Conservation (phyloP, 2,329 filamentous ascomycete species). For the Pezicula radicicola region DNA sequence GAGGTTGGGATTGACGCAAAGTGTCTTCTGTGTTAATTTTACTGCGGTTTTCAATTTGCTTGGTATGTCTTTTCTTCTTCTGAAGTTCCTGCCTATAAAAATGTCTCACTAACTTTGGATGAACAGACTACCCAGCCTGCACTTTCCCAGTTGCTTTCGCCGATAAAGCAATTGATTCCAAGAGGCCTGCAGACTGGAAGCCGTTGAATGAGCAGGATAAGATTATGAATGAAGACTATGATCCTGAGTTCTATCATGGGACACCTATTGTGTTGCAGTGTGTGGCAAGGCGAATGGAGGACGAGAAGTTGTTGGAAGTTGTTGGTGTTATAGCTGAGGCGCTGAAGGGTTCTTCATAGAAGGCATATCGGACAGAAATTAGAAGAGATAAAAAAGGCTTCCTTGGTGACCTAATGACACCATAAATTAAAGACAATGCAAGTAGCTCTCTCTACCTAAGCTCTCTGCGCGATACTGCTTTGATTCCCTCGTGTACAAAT, state of each 20-base stretch:
- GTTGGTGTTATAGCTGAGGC: constrained; percentile 31
- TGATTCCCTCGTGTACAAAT: too few relatives aligned
- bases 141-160: constrained; percentile 41
- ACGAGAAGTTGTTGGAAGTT: constrained; percentile 34
- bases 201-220: constrained; percentile 25
- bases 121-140: constrained; percentile 27
- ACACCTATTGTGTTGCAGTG: constrained; percentile 25
- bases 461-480: too few relatives aligned
- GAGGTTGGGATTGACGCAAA: constrained; percentile 25
- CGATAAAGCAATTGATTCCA: constrained; percentile 33
- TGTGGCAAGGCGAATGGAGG: constrained; percentile 26
- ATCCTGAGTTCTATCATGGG: constrained; percentile 27
- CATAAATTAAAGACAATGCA: too few relatives aligned
- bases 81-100: not conserved
- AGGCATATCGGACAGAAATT: not conserved
- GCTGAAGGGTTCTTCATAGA: constrained; percentile 16
- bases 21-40: constrained; percentile 25
- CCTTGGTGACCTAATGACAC: too few relatives aligned
- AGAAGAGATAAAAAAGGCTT: too few relatives aligned
- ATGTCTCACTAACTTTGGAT: constrained; percentile 7
- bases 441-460: too few relatives aligned
- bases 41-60: constrained; percentile 28
- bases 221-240: constrained; percentile 25
- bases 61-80: constrained; percentile 13
- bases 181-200: constrained; percentile 15